These are phyloP conservation scores for Fusarium circinatum DNA, from an alignment of 2,329 filamentous ascomycete species.

Conservation along the genomic window DNA sequence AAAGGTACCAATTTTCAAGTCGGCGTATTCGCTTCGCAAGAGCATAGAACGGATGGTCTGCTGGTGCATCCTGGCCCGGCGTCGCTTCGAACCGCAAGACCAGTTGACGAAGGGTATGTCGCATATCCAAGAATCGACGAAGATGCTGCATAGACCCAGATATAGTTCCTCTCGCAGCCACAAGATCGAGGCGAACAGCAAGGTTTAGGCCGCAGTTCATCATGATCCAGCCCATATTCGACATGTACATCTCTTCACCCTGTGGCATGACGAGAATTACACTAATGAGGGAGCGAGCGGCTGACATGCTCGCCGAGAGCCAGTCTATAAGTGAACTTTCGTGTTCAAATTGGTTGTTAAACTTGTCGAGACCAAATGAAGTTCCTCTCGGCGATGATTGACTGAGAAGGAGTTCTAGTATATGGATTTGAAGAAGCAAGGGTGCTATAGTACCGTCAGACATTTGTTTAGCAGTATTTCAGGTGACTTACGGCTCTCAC, in stretches of 20 bases:
- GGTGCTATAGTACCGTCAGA: no score
- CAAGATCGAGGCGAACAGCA: constrained; percentile 44
- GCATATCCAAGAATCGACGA: constrained; percentile 42
- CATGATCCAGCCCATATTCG: constrained; percentile 48
- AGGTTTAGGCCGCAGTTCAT: constrained; percentile 46
- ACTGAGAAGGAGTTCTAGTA: constrained; percentile 44
- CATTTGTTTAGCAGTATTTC: no score
- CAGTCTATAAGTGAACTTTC: constrained; percentile 35
- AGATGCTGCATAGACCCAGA: constrained; percentile 38
- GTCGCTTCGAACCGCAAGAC: constrained; percentile 41
- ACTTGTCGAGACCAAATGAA: constrained; percentile 42
- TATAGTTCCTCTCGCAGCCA: constrained; percentile 33
- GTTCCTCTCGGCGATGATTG: constrained; percentile 41
- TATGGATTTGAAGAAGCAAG: constrained; percentile 40
- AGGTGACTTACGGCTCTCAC: constrained; percentile 41
- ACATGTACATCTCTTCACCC: constrained; percentile 41
- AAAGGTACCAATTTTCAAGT: constrained; percentile 36
- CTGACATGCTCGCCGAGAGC: constrained; percentile 45
- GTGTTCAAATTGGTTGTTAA: constrained; percentile 15
- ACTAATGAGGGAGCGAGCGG: constrained; percentile 39
- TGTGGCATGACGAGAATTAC: constrained; percentile 38
- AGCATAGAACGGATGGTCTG: constrained; percentile 38
- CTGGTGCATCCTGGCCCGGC: background rate
- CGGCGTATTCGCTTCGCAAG: constrained; percentile 28
- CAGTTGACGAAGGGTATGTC: constrained; percentile 43